These are phyloP conservation scores for Lachnellula subtilissima DNA, from an alignment of 2,329 filamentous ascomycete genomes.

Conservation along the genomic window DNA sequence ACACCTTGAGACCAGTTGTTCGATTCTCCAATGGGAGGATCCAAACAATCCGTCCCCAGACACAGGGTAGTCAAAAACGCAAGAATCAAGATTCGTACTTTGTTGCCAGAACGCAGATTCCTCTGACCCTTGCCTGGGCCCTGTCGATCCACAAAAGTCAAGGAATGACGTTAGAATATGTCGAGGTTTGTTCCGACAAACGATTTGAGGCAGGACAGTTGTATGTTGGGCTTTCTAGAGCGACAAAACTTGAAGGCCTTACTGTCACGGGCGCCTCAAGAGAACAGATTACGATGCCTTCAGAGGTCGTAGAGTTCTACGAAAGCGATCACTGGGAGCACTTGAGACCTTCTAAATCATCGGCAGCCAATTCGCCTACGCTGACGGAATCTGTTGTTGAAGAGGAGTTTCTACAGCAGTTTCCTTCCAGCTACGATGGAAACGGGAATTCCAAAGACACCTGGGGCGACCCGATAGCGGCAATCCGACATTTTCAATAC, in stretches of 20 bases:
- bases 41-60: slow-evolving; percentile 9
- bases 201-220: slow-evolving; percentile 27
- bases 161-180: slow-evolving; percentile 61
- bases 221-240: slow-evolving; percentile 27
- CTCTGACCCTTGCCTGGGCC: slow-evolving; percentile 90
- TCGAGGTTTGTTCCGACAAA: slow-evolving; percentile 22
- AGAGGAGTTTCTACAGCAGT: too few relatives aligned
- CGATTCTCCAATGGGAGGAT: slow-evolving; percentile 17
- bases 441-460: too few relatives aligned
- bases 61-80: slow-evolving; percentile 9
- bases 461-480: too few relatives aligned
- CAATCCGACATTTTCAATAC: too few relatives aligned
- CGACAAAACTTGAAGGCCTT: slow-evolving; percentile 22
- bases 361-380: too few relatives aligned
- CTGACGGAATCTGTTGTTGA: too few relatives aligned
- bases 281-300: slow-evolving; percentile 17
- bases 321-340: slow-evolving; percentile 21
- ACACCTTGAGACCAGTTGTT: slow-evolving; percentile 13
- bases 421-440: too few relatives aligned
- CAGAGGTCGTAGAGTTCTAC: slow-evolving; percentile 25
- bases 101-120: slow-evolving; percentile 43
- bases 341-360: slow-evolving; percentile 1
- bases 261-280: slow-evolving; percentile 20
- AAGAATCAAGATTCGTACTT: slow-evolving; percentile 12
- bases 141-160: slow-evolving; percentile 96